Evolutionary conservation across 371 early-diverging fungal species (phyloP).

Genomic region (Lichtheimia hyalospora): DNA sequence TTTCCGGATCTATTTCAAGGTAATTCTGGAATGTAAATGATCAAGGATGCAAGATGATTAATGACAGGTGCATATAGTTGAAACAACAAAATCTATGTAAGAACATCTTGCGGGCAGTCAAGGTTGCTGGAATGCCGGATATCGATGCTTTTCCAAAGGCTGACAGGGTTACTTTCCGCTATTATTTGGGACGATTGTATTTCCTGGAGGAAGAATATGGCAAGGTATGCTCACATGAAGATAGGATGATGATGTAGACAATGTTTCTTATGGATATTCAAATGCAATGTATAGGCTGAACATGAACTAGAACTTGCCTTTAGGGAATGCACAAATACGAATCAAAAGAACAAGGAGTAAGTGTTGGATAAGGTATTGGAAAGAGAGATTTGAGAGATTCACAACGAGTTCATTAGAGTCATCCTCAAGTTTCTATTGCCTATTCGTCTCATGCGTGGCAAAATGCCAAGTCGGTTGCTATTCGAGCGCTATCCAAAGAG

Average conservation of each 20-base stretch:
- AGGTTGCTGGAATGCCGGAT: conserved; percentile 70
- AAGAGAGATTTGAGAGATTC: too few species aligned
- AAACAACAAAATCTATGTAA: conserved; percentile 81
- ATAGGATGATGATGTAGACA: neutral
- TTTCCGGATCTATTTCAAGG: conserved; percentile 83
- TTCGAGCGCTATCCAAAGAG: conserved; percentile 61
- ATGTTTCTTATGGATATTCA: neutral
- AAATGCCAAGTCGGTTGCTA: conserved; percentile 58
- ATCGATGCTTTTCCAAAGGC: conserved; percentile 78
- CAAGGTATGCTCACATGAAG: conserved; percentile 34
- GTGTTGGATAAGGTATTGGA: conserved; percentile 5
- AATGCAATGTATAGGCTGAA: conserved; percentile 53
- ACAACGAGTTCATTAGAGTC: conserved; percentile 32
- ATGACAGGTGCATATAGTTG: conserved; percentile 30
- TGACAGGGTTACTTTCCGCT: conserved; percentile 83
- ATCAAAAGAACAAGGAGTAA: conserved; percentile 58
- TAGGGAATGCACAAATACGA: conserved; percentile 55
- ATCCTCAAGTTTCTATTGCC: conserved; percentile 81
- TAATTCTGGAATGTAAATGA: conserved; percentile 26
- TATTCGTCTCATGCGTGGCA: conserved; percentile 63
- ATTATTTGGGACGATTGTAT: conserved; percentile 80
- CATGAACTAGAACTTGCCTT: conserved; percentile 70
- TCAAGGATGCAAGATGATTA: neutral
- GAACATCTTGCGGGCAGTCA: conserved; percentile 79
- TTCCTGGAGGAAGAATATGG: conserved; percentile 82